Evolutionary conservation across 2,329 filamentous ascomycete species (phyloP).

Genomic region (Leptographium flavum): DNA sequence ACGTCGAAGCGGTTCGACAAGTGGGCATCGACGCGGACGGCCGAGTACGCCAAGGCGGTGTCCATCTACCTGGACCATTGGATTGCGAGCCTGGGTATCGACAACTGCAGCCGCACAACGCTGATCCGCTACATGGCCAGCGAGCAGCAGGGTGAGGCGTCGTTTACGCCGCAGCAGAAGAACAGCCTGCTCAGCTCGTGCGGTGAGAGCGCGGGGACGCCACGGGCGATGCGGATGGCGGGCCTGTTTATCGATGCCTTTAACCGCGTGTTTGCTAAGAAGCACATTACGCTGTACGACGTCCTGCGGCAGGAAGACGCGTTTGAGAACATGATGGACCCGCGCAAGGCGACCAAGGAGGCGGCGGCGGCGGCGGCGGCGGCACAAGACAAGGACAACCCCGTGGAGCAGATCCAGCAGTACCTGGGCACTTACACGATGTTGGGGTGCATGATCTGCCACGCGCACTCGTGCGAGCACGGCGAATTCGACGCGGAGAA

Average conservation of each 20-base stretch:
- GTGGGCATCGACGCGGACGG: slow-evolving; percentile 30
- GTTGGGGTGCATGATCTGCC: slow-evolving; percentile 44
- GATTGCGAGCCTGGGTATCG: slow-evolving; percentile 33
- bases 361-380: slow-evolving; percentile 16
- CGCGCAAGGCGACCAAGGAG: slow-evolving; percentile 38
- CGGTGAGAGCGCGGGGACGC: slow-evolving; percentile 21
- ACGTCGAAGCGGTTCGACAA: slow-evolving; percentile 38
- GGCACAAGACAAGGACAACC: slow-evolving; percentile 20
- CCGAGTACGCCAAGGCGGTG: slow-evolving; percentile 36
- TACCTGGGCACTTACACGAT: slow-evolving; percentile 39
- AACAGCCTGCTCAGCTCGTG: slow-evolving; percentile 34
- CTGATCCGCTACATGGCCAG: slow-evolving; percentile 39
- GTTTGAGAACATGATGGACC: slow-evolving; percentile 38
- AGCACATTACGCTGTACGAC: slow-evolving; percentile 33
- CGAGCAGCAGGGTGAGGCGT: slow-evolving; percentile 27
- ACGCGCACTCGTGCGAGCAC: slow-evolving; percentile 46
- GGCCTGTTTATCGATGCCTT: slow-evolving; percentile 42
- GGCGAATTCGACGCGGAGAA: slow-evolving; percentile 42
- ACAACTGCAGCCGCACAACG: slow-evolving; percentile 35
- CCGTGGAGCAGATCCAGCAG: slow-evolving; percentile 26
- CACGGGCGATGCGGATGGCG: slow-evolving; percentile 27
- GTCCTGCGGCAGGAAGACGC: slow-evolving; percentile 39
- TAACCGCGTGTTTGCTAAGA: slow-evolving; percentile 35
- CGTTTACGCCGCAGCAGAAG: slow-evolving; percentile 40
- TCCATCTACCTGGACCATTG: slow-evolving; percentile 39